A percentile compares a stretch with the other conserved stretches of the same genome.
Conservation (phyloP, 345 rosid genomes). For the Acer campestre region DNA sequence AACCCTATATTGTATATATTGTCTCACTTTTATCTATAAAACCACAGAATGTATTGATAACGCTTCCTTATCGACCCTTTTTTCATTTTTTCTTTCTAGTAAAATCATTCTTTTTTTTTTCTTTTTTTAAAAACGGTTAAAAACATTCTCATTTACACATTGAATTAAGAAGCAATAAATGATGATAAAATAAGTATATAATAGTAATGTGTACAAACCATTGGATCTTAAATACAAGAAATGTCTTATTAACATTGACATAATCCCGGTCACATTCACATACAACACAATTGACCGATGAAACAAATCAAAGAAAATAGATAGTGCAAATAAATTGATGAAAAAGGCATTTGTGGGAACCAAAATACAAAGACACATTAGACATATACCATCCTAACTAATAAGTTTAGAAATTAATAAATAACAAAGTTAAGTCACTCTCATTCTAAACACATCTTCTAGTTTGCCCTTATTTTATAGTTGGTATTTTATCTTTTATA, state of each 20-base stretch:
- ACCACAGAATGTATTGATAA: too few relatives aligned
- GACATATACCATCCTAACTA: background rate
- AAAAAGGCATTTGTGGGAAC: constrained; percentile 4
- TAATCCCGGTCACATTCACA: background rate
- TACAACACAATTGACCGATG: background rate
- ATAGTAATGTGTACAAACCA: background rate
- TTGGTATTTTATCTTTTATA: too few relatives aligned
- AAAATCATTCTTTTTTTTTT: too few relatives aligned
- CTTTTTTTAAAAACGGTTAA: too few relatives aligned
- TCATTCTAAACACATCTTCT: background rate
- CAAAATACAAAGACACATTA: background rate
- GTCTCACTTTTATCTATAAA: too few relatives aligned
- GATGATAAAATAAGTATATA: too few relatives aligned
- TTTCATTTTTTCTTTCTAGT: too few relatives aligned
- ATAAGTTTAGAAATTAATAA: background rate
- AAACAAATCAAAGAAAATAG: background rate
- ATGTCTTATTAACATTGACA: background rate
- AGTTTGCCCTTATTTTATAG: too few relatives aligned
- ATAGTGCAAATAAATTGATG: background rate
- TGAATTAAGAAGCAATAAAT: background rate
- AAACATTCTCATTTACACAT: background rate
- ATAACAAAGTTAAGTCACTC: background rate
- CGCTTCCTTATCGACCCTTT: too few relatives aligned
- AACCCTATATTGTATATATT: too few relatives aligned
- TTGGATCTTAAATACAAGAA: background rate